These are phyloP conservation scores for Taiwanofungus camphoratus DNA, from an alignment of 1,284 basidiomycete genomes.

Conservation along the genomic window DNA sequence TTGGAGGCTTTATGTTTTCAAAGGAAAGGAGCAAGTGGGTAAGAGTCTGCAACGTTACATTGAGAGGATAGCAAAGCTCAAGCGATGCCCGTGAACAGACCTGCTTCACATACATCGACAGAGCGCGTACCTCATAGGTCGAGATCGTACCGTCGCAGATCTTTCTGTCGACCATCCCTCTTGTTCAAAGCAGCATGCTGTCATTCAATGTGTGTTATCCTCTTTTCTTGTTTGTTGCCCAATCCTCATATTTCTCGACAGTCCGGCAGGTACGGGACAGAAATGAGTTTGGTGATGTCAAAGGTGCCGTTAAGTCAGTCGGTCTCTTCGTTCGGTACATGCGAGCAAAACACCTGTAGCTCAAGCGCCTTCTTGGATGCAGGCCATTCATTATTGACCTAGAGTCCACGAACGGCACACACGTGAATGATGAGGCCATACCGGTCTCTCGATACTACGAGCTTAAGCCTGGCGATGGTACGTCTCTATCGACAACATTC, in stretches of 20 bases:
- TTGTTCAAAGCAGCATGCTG: constrained; percentile 98
- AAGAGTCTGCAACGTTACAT: constrained; percentile 27
- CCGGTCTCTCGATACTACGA: constrained; percentile 91
- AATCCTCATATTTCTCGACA: constrained; percentile 24
- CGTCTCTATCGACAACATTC: constrained; percentile 25
- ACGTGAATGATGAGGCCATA: constrained; percentile 84
- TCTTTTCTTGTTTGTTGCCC: constrained; percentile 9
- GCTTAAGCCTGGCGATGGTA: constrained; percentile 82
- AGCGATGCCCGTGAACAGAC: constrained; percentile 42
- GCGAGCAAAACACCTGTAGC: too few relatives aligned
- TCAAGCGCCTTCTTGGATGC: too few relatives aligned
- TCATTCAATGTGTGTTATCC: constrained; percentile 73
- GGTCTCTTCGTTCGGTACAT: too few relatives aligned
- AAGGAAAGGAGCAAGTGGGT: constrained; percentile 91
- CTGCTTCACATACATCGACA: constrained; percentile 88
- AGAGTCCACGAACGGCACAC: constrained; percentile 93
- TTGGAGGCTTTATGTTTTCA: constrained; percentile 98
- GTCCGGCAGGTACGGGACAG: constrained; percentile 81
- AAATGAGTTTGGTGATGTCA: constrained; percentile 83
- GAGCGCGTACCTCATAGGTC: constrained; percentile 90
- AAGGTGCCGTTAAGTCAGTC: constrained; percentile 65
- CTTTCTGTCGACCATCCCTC: constrained; percentile 93
- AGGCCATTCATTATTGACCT: constrained; percentile 96
- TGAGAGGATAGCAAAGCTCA: constrained; percentile 3
- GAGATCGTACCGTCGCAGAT: constrained; percentile 86